Conservation (phyloP, 2,329 filamentous ascomycete genomes). For the Dryadomyces quercus-mongolicae region DNA sequence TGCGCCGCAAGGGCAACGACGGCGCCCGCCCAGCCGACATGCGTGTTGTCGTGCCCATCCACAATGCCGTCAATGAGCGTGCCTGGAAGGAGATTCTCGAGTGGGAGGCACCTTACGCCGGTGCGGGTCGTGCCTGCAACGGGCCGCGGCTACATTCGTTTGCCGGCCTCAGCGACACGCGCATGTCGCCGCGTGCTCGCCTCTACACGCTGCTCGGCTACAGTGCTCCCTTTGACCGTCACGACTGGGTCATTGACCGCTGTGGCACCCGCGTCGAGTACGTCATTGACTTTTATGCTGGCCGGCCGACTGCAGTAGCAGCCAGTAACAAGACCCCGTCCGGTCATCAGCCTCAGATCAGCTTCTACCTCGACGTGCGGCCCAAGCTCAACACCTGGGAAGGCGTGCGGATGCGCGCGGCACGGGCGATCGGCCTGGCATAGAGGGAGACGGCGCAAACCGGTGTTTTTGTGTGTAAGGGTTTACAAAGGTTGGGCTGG, state of each 20-base stretch:
- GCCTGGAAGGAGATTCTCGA: conserved; percentile 85
- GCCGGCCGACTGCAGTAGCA: conserved; percentile 32
- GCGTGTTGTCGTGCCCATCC: conserved; percentile 86
- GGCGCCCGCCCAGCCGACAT: conserved; percentile 63
- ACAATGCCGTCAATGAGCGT: conserved; percentile 96
- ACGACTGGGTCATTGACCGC: conserved; percentile 94
- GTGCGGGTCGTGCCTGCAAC: conserved; percentile 41
- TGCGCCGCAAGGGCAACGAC: conserved; percentile 79
- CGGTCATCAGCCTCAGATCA: conserved; percentile 23
- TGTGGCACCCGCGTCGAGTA: conserved; percentile 83
- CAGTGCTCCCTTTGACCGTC: conserved; percentile 80
- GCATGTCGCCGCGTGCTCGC: conserved; percentile 70
- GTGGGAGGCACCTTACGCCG: conserved; percentile 65
- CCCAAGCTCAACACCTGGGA: conserved; percentile 59
- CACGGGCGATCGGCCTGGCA: conserved; percentile 36
- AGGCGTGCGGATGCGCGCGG: conserved; percentile 53
- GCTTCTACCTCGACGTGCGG: conserved; percentile 56
- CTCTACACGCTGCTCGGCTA: conserved; percentile 82
- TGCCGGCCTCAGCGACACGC: conserved; percentile 51
- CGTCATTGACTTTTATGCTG: conserved; percentile 95
- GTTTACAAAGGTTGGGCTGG: too few relatives aligned
- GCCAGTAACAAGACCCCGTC: conserved; percentile 20
- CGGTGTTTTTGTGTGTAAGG: neutral
- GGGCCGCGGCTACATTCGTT: conserved; percentile 80
- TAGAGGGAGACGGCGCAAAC: conserved; percentile 15